Conservation (phyloP, 2,329 filamentous ascomycete genomes). For the Stenocarpella maydis region DNA sequence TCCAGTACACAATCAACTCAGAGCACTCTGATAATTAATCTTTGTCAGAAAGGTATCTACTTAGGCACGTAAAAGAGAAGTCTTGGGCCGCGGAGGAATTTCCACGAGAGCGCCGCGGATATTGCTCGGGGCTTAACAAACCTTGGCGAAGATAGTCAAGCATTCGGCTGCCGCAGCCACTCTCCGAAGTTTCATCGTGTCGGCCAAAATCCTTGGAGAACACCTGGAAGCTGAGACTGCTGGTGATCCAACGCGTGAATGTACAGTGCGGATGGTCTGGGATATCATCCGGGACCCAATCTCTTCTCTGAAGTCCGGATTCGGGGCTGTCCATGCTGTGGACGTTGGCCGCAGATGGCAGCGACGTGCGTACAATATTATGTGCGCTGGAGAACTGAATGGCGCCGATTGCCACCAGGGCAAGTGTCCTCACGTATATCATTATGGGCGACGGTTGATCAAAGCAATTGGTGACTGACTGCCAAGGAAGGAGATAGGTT, state of each 20-base stretch:
- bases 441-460: neutral
- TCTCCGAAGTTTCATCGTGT: neutral
- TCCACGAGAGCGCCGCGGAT: neutral
- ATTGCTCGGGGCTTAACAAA: neutral
- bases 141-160: neutral
- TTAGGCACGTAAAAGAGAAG: too few relatives aligned
- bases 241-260: neutral
- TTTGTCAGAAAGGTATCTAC: neutral
- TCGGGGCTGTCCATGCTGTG: neutral
- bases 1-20: neutral
- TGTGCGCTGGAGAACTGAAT: neutral
- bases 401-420: neutral
- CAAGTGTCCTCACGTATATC: neutral
- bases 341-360: neutral
- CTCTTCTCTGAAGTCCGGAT: neutral
- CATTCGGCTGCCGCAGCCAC: neutral
- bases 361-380: neutral
- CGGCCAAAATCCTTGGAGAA: slow-evolving; percentile 6
- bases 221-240: neutral
- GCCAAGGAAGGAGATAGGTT: neutral
- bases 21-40: neutral
- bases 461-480: neutral
- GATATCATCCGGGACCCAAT: neutral
- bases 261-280: neutral
- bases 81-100: neutral